These are phyloP conservation scores for Tylopilus felleus DNA, from an alignment of 768 basidiomycete species.

Conservation along the genomic window DNA sequence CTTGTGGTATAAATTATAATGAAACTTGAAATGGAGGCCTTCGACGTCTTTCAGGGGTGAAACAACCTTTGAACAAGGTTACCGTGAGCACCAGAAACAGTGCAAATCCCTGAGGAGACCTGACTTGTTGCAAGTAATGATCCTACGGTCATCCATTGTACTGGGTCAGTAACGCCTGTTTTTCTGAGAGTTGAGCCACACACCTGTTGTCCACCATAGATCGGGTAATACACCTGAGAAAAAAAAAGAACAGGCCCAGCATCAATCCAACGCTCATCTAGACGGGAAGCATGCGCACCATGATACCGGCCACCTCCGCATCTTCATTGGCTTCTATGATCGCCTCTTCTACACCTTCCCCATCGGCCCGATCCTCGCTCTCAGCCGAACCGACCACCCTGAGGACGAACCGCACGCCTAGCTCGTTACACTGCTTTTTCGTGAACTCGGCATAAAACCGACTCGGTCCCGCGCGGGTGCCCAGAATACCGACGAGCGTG, in stretches of 20 bases:
- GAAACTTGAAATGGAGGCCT: slow-evolving; percentile 94
- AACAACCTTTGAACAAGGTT: slow-evolving; percentile 56
- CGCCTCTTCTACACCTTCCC: slow-evolving; percentile 92
- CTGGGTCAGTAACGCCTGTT: slow-evolving; percentile 1
- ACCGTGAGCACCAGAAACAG: not conserved
- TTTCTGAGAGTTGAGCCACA: slow-evolving; percentile 16
- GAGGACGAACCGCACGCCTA: slow-evolving; percentile 86
- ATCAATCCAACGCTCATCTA: not conserved
- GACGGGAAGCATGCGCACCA: slow-evolving; percentile 54
- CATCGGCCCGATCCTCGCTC: slow-evolving; percentile 48
- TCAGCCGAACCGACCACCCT: slow-evolving; percentile 53
- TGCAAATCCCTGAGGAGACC: not conserved
- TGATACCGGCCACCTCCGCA: slow-evolving; percentile 81
- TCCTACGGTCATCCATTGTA: slow-evolving; percentile 48
- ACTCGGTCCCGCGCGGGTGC: slow-evolving; percentile 78
- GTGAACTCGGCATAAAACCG: slow-evolving; percentile 89
- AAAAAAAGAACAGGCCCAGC: not conserved
- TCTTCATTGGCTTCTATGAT: slow-evolving; percentile 96
- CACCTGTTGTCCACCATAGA: slow-evolving; percentile 87
- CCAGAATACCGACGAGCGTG: slow-evolving; percentile 87
- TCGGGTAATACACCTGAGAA: slow-evolving; percentile 88
- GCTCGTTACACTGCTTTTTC: slow-evolving; percentile 79
- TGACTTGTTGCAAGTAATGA: slow-evolving; percentile 92
- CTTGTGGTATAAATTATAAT: slow-evolving; percentile 95
- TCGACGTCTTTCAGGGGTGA: slow-evolving; percentile 98